Base-by-base conservation (phyloP, 257 asterid species). In the Mitragyna speciosa region DNA sequence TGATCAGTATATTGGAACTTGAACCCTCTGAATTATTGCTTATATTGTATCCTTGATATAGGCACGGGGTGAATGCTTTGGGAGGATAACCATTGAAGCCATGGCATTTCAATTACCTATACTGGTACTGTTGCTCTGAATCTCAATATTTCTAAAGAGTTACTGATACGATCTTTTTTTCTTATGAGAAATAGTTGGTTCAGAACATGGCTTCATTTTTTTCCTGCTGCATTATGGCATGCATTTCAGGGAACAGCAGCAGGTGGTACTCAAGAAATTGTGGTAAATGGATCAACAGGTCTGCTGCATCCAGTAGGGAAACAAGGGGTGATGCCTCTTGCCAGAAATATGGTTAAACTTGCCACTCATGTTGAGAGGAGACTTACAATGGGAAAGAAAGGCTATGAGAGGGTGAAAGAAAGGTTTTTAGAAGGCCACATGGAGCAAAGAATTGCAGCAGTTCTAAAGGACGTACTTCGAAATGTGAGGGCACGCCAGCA, bases 11-110 rank as follows among this genome's bases (percentile, higher is more conserved):
- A 28, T 2, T 26, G 12, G 6, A 63, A n/a, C 39, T 26, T 12
- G 16, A 10, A 26, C 48, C 31, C 76, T 15, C 78, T 33, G 17
- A 51, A 20, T 58, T 8, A 14, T 19, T 73, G 30, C 31, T 70
- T 51, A 71, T 76, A n/a, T 66, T 56, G 51, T 36, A 30, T 49
- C 48, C 48, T 67, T 65, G 20, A 43, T 83, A 82, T 77, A 96
- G 99, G 97, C 91, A 39, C 96, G 98, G 47, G 99, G 98, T 59
- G 99, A 96, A 84, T 94, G 99, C 83, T 96, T 96, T 87, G 99
- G 99, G 76, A 90, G 99, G 92, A 96, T 94, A 78, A 96, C 99
- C 51, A 96, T 96, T 83, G 99, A 96, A 92, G 99, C 98, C 65
- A 96, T 96, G 99, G 99, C 98, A 26, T 96, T 96, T 87, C 93